Base-by-base conservation (phyloP, 164 flowering plant genomes). In the Umbilicus rupestris region DNA sequence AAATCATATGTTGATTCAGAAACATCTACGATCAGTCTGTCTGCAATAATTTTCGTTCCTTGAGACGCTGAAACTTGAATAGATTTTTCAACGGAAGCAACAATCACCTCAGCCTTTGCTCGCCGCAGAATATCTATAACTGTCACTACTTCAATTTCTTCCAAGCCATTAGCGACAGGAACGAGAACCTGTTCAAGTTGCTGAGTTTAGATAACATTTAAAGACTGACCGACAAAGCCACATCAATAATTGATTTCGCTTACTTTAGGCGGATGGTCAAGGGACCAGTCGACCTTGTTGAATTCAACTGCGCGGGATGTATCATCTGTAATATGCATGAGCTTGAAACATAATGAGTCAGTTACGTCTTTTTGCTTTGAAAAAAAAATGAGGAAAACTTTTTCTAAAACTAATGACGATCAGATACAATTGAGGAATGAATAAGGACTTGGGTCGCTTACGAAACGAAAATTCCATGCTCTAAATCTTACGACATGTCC, bases 111-210 rank as follows among this genome's bases (percentile, higher is more conserved):
- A 46, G 80, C 85, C 42, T 86, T 89, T 33, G 97, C 96, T 76
- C 97, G 82, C 72, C 97, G 70, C 57, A 95, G 73, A 77, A 95
- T 78, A 73, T 95, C 97, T 20, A 78, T 77, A 29, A 89, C 42
- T 16, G 84, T 83, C 37, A 88, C 86, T 63, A 88, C 76, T 84
- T 91, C 96, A 78, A 88, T 85, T 72, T 79, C 97, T 75, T 91
- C 90, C 22, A 79, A 84, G 35, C 99, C 99, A 82, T 87, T 87
- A 68, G 96, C 96, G 73, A 91, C 73, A 62, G 99, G 99, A 64
- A 94, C 68, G 39, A 94, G 90, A 73, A 91, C 96, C 99, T 94
- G 78, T 26, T 49, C 55, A 49, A 49, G 20, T 6, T 35, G 37
- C 37, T 1, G 37, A 6, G 52, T 20, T 49, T 20, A 14, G 3